A percentile compares a stretch with the other conserved stretches of the same genome.
Conservation (phyloP, 2,329 filamentous ascomycete genomes). For the Botrytis byssoidea region DNA sequence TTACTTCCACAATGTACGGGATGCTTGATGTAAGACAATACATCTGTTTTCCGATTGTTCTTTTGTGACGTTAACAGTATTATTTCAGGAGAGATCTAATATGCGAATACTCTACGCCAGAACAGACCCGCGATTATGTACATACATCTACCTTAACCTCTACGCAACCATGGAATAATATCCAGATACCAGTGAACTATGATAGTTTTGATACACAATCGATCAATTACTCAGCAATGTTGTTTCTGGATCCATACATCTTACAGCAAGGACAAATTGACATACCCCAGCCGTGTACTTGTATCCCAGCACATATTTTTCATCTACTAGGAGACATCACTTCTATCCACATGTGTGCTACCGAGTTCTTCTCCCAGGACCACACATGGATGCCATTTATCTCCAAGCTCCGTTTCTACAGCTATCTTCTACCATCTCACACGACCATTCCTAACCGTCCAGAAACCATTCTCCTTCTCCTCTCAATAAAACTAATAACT, state of each 20-base stretch:
- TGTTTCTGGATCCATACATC: neutral
- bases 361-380: neutral
- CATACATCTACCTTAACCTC: neutral
- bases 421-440: neutral
- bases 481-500: neutral
- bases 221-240: neutral
- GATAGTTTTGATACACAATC: neutral
- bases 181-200: neutral
- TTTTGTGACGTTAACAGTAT: neutral
- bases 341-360: neutral
- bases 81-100: neutral
- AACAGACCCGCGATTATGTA: neutral
- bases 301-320: neutral
- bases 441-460: neutral
- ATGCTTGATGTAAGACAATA: neutral
- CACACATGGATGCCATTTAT: neutral
- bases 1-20: neutral
- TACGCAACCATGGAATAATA: neutral
- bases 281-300: neutral
- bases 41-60: neutral
- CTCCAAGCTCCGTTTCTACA: neutral
- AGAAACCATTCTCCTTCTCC: neutral
- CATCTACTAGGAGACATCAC: neutral
- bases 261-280: neutral
- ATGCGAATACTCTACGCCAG: neutral